phyloP scores from a whole-genome alignment of 352 stramenopile species.

The Globisporangium cystogenes region DNA sequence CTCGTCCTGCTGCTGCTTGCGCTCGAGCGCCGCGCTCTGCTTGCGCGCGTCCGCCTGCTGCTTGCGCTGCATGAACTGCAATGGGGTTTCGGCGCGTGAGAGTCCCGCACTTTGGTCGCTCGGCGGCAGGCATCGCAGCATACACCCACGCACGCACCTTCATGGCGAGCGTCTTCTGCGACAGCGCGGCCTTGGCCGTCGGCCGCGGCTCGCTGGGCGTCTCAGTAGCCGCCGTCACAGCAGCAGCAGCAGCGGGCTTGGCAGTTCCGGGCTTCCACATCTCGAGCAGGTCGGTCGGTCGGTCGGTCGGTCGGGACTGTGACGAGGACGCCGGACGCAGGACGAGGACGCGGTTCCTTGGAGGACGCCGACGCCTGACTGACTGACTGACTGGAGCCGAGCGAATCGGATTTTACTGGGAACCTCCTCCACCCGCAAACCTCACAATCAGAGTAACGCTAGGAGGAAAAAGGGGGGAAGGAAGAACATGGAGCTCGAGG shows the following conservation, averaged over 20 bases:
- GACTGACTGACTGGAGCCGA: neutral
- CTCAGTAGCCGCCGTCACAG: conserved; percentile 12
- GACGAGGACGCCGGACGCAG: no score
- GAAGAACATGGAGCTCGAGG: conserved; percentile 10
- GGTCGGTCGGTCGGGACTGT: neutral
- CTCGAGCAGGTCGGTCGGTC: neutral
- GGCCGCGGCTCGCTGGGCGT: conserved; percentile 13
- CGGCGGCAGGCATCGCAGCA: neutral
- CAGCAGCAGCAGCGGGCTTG: conserved; percentile 2
- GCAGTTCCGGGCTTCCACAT: conserved; percentile 22
- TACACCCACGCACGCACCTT: conserved; percentile 30
- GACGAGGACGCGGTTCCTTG: no score
- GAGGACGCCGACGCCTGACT: no score
- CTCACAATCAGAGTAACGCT: no score
- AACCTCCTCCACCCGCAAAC: no score
- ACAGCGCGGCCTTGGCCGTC: conserved; percentile 46
- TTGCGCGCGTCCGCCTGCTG: conserved; percentile 54
- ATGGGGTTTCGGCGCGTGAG: neutral
- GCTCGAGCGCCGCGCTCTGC: conserved; percentile 38
- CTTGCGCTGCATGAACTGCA: conserved; percentile 86
- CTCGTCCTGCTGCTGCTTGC: conserved; percentile 55
- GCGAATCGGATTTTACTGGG: neutral
- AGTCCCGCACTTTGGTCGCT: neutral
- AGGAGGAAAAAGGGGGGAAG: neutral
- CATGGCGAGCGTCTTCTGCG: conserved; percentile 84